phyloP scores from a whole-genome alignment of 805 yeast genomes.

The Candida xyloterini region DNA sequence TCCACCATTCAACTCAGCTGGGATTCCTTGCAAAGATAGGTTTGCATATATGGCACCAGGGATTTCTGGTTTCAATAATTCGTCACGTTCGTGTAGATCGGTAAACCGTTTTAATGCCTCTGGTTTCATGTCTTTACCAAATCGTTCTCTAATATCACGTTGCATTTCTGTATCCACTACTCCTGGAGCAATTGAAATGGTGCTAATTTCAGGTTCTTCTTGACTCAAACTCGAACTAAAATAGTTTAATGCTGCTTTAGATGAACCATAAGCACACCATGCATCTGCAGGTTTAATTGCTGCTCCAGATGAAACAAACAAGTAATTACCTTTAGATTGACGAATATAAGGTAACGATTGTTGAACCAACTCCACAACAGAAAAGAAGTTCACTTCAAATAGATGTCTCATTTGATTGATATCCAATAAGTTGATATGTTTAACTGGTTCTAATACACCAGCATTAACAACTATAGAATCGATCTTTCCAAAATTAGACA shows the following conservation, averaged over 20 bases:
- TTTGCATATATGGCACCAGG: slow-evolving; percentile 73
- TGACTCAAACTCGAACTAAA: slow-evolving; percentile 61
- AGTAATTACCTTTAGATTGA: slow-evolving; percentile 55
- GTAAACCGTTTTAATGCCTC: slow-evolving; percentile 60
- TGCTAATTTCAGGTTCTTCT: slow-evolving; percentile 60
- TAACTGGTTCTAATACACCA: slow-evolving; percentile 80
- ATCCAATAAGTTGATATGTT: slow-evolving; percentile 48
- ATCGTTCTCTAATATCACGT: slow-evolving; percentile 63
- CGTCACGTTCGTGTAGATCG: slow-evolving; percentile 54
- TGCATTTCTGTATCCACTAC: slow-evolving; percentile 94
- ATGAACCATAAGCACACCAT: slow-evolving; percentile 91
- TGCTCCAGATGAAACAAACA: slow-evolving; percentile 92
- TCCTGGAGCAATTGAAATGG: slow-evolving; percentile 87
- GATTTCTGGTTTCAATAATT: slow-evolving; percentile 62
- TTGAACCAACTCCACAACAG: slow-evolving; percentile 60
- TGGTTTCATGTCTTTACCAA: slow-evolving; percentile 57
- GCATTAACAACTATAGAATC: slow-evolving; percentile 75
- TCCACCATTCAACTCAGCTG: slow-evolving; percentile 57
- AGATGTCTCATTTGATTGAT: slow-evolving; percentile 57
- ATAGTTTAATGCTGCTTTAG: slow-evolving; percentile 89
- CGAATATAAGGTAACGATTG: slow-evolving; percentile 56
- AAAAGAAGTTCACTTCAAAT: slow-evolving; percentile 76
- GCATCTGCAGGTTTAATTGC: slow-evolving; percentile 60
- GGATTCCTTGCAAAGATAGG: slow-evolving; percentile 60
- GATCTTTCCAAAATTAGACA: slow-evolving; percentile 51